phyloP scores from a whole-genome alignment of 805 yeast species.

The Myxozyma vanderwaltii region DNA sequence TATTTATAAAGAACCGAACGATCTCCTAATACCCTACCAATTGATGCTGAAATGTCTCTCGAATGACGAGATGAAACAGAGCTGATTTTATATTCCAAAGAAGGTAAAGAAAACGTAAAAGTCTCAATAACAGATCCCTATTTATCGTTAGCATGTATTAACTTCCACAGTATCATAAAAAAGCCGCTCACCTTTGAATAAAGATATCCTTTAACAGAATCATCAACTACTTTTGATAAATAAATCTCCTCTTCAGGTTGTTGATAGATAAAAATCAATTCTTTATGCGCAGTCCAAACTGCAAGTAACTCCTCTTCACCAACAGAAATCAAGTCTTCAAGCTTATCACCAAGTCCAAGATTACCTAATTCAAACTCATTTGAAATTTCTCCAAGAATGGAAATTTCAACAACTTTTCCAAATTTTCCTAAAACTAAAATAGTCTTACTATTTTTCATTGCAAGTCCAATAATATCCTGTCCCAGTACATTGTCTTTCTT shows the following conservation, averaged over 20 bases:
- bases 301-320: constrained; percentile 17
- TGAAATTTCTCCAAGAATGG: constrained; percentile 13
- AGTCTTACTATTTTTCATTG: neutral
- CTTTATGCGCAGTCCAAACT: constrained; percentile 27
- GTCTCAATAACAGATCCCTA: constrained; percentile 39
- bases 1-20: constrained; percentile 81
- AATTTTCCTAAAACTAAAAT: constrained; percentile 19
- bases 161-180: neutral
- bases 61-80: constrained; percentile 48
- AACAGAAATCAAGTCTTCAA: constrained; percentile 16
- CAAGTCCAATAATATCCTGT: constrained; percentile 22
- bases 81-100: constrained; percentile 45
- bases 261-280: constrained; percentile 8
- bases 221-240: constrained; percentile 20
- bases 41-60: constrained; percentile 52
- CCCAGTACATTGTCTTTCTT: constrained; percentile 24
- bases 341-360: constrained; percentile 21
- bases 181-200: constrained; percentile 10
- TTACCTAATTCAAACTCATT: neutral
- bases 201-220: constrained; percentile 30
- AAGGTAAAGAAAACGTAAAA: constrained; percentile 45
- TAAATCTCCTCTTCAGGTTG: constrained; percentile 17
- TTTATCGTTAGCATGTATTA: no score
- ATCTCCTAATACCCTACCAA: constrained; percentile 70
- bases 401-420: constrained; percentile 16